A percentile compares a stretch with the other conserved stretches of the same genome.
These are phyloP conservation scores for Evernia prunastri DNA, from an alignment of 495 filamentous ascomycete genomes.

Conservation along the genomic window DNA sequence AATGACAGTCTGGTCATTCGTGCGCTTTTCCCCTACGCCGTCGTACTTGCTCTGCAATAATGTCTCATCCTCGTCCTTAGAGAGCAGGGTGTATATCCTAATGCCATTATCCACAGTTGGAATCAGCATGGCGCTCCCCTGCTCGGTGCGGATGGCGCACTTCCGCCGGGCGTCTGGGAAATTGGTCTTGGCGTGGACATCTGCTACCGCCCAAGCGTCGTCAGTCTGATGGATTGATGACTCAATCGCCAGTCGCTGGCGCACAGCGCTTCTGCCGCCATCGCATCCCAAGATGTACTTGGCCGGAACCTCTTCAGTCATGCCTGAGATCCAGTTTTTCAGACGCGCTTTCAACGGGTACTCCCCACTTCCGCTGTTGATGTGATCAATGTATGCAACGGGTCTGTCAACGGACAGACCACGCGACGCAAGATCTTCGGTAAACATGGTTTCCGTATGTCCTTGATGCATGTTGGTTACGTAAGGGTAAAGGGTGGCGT, in stretches of 20 bases:
- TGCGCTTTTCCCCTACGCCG: background rate
- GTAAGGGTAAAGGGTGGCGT: background rate
- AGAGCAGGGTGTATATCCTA: slow-evolving; percentile 1
- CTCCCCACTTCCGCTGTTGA: background rate
- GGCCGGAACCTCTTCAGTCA: slow-evolving; percentile 1
- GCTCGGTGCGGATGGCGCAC: background rate
- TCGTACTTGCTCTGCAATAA: background rate
- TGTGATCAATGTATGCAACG: background rate
- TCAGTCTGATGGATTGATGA: background rate
- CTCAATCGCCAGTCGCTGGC: background rate
- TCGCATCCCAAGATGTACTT: slow-evolving; percentile 7
- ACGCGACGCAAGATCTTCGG: background rate
- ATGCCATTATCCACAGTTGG: background rate
- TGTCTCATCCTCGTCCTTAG: background rate
- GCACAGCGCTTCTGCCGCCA: background rate
- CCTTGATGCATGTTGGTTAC: background rate
- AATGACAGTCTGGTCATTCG: slow-evolving; percentile 1
- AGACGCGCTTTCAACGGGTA: background rate
- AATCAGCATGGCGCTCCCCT: background rate
- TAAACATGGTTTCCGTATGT: background rate
- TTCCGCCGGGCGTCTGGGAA: slow-evolving; percentile 6
- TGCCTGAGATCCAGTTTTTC: background rate
- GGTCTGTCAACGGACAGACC: background rate
- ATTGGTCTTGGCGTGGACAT: background rate
- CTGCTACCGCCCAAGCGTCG: slow-evolving; percentile 4